These are phyloP conservation scores for Zygosaccharomyces bisporus DNA, from an alignment of 805 yeast genomes.

Conservation along the genomic window DNA sequence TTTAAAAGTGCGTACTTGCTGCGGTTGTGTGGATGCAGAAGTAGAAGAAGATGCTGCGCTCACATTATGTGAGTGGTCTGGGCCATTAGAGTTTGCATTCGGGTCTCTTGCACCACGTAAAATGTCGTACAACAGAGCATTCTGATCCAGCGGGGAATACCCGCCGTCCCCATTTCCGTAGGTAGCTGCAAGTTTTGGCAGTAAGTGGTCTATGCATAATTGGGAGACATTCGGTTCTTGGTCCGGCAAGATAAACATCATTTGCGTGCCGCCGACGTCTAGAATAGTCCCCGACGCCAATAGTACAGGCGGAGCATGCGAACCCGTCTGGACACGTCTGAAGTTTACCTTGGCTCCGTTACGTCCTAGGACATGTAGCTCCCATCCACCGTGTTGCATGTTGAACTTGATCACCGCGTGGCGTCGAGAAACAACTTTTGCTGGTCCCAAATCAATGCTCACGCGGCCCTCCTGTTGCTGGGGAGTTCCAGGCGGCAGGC, in stretches of 20 bases:
- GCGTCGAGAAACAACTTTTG: slow-evolving; percentile 90
- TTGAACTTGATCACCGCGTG: slow-evolving; percentile 86
- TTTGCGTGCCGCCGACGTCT: slow-evolving; percentile 96
- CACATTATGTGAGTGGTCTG: slow-evolving; percentile 8
- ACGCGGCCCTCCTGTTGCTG: slow-evolving; percentile 7
- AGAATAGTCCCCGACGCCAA: slow-evolving; percentile 83
- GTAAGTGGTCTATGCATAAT: slow-evolving; percentile 33
- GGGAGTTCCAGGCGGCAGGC: slow-evolving; percentile 7
- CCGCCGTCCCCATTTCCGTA: slow-evolving; percentile 23
- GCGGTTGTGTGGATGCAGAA: slow-evolving; percentile 13
- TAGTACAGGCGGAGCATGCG: slow-evolving; percentile 46
- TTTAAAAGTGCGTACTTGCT: slow-evolving; percentile 32
- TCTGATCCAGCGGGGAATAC: slow-evolving; percentile 22
- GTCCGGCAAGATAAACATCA: slow-evolving; percentile 98
- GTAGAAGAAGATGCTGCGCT: neutral
- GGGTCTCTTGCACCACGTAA: slow-evolving; percentile 20
- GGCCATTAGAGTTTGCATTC: slow-evolving; percentile 7
- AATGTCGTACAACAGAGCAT: slow-evolving; percentile 24
- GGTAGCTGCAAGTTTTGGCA: slow-evolving; percentile 30
- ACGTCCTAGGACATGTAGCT: slow-evolving; percentile 75
- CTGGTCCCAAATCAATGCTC: slow-evolving; percentile 90
- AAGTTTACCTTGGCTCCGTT: slow-evolving; percentile 93
- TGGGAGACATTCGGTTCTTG: slow-evolving; percentile 64
- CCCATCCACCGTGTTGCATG: slow-evolving; percentile 76
- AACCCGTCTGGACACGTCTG: slow-evolving; percentile 42